Evolutionary conservation across 306 rosid species (phyloP), one percentile per base, ranked within the genome.

Genomic region (Trichosanthes cucumerina): DNA sequence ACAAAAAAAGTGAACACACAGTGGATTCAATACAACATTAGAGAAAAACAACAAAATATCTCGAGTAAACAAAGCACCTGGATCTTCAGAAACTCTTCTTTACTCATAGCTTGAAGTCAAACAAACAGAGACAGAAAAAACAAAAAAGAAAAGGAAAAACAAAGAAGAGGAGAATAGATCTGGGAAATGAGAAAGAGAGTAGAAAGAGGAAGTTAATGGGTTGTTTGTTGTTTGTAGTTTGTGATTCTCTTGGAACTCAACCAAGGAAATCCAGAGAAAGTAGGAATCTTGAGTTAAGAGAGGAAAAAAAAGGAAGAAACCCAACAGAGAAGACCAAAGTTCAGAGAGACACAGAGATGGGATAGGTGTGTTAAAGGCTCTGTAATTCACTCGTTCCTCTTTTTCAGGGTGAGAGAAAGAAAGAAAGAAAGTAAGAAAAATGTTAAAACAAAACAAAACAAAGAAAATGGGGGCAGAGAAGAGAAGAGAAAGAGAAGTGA

Each of bases 61-160:
- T 21, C 56, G 34, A 60, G 66, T 56, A 14, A 82, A 80, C 68
- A 41, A 68, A 33, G 84, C 84, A 93, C 99, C 98, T 93, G 93
- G 79, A 93, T 88, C 93, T 93, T 93, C 87, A 91, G 68, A 80
- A 91, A 78, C 92, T 91, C 98, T 75, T 93, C 98, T 81, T 90
- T 86, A 86, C 92, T 91, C 98, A 93, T 93, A 50, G 77, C 75
- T 84, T 34, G 0, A 19, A 63, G 59, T 78, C 7, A 53, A 60
- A 21, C 0, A 56, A 41, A 44, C 9, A 33, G 38, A 58, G 47
- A 3, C 26, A 31, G 41, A 14, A 14, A 60, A 3, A 0, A 5
- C 28, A 14, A 62, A 9, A 56, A 0, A 5, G 31, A 14, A 62
- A 9, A 56, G 26, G 6, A 11, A 16, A 21, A n/a, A 15, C 13